These are phyloP conservation scores for Coemansia sp. DNA, from an alignment of 192 early-diverging fungal genomes.

Conservation along the genomic window DNA sequence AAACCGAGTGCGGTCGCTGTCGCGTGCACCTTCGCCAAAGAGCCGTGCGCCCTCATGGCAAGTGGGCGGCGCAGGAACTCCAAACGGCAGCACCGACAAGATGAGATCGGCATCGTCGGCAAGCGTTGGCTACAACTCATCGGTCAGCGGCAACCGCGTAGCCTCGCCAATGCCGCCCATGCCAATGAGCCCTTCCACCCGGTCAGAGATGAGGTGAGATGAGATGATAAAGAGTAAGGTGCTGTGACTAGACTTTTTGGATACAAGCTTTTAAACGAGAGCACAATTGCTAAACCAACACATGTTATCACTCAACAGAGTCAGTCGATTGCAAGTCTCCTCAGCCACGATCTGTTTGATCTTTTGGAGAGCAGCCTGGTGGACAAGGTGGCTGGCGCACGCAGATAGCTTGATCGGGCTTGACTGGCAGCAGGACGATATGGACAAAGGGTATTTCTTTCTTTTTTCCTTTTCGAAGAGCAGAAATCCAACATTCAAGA, in stretches of 20 bases:
- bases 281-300: neutral
- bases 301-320: neutral
- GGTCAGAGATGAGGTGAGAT: constrained; percentile 3
- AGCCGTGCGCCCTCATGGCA: constrained; percentile 48
- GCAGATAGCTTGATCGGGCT: constrained; percentile 21
- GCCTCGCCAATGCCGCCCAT: constrained; percentile 41
- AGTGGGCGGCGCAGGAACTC: constrained; percentile 3
- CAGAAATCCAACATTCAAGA: neutral
- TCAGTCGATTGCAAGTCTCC: constrained; percentile 35
- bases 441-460: constrained; percentile 36
- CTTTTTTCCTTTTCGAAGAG: too few species aligned
- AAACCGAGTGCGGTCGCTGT: constrained; percentile 35
- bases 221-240: too few species aligned
- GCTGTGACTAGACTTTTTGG: neutral
- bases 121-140: constrained; percentile 42
- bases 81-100: constrained; percentile 8
- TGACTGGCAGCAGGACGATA: constrained; percentile 39
- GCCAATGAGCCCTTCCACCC: constrained; percentile 16
- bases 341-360: constrained; percentile 32
- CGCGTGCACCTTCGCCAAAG: constrained; percentile 39
- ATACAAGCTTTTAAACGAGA: neutral
- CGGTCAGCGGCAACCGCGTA: constrained; percentile 42
- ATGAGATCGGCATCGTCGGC: constrained; percentile 40
- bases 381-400: constrained; percentile 28
- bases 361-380: constrained; percentile 28